Conservation (phyloP, 2,329 filamentous ascomycete species). For the Ambrosiella xylebori region DNA sequence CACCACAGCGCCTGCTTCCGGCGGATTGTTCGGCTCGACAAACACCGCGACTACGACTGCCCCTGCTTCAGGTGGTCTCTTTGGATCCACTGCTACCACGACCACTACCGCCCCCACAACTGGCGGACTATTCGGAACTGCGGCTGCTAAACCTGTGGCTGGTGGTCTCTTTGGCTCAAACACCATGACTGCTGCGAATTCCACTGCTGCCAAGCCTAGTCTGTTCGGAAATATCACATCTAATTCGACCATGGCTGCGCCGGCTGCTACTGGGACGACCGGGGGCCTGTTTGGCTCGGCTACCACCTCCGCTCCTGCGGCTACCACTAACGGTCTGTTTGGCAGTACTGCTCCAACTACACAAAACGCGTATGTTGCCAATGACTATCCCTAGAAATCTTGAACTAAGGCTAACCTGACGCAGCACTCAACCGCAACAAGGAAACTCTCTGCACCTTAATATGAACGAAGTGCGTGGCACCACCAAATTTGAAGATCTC, state of each 20-base stretch:
- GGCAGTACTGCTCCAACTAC: slow-evolving; percentile 5
- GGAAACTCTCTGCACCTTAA: slow-evolving; percentile 62
- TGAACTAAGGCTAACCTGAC: background rate
- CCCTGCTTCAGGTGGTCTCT: slow-evolving; percentile 22
- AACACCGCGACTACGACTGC: slow-evolving; percentile 15
- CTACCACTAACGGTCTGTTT: slow-evolving; percentile 15
- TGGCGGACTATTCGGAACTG: slow-evolving; percentile 4
- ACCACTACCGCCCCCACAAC: slow-evolving; percentile 13
- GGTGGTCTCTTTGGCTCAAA: slow-evolving; percentile 22
- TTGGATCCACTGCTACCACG: slow-evolving; percentile 19
- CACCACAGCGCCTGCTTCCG: slow-evolving; percentile 17
- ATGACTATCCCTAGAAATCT: background rate
- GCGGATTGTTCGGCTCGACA: slow-evolving; percentile 22
- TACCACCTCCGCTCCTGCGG: slow-evolving; percentile 2
- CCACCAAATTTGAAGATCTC: slow-evolving; percentile 83
- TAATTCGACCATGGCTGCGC: slow-evolving; percentile 7
- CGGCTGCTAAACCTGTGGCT: slow-evolving; percentile 18
- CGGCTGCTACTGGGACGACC: slow-evolving; percentile 5
- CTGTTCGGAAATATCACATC: slow-evolving; percentile 10
- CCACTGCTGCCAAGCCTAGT: slow-evolving; percentile 13
- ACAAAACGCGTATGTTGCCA: background rate
- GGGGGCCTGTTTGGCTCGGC: background rate
- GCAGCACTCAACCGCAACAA: slow-evolving; percentile 3
- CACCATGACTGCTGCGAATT: slow-evolving; percentile 6
- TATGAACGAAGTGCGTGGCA: slow-evolving; percentile 59